These are phyloP conservation scores for Coffea humblotiana DNA, from an alignment of 305 asterid genomes.

Conservation along the genomic window DNA sequence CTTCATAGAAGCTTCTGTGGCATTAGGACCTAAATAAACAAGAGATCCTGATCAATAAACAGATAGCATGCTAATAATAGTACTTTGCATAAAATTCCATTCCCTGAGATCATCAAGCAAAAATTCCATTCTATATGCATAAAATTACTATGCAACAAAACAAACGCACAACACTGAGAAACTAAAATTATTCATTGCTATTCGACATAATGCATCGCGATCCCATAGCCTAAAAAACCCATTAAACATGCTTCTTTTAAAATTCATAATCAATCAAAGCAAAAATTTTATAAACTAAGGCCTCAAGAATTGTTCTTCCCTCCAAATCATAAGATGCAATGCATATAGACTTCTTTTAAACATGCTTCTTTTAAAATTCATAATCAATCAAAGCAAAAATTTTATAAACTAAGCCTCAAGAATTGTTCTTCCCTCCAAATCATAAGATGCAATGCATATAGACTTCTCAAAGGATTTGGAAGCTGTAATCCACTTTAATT, in stretches of 20 bases:
- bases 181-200: neutral
- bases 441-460: neutral
- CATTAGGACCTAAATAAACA: constrained; percentile 33
- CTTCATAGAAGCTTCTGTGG: constrained; percentile 30
- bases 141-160: neutral
- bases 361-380: neutral
- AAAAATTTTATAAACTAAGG: neutral
- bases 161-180: neutral
- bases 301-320: neutral
- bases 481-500: neutral
- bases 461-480: neutral
- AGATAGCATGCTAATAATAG: neutral
- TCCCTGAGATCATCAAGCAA: neutral
- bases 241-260: neutral
- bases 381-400: neutral
- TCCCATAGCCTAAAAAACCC: neutral
- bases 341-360: neutral
- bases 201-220: neutral
- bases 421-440: neutral
- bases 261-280: neutral
- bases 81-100: too few relatives aligned
- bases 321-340: neutral
- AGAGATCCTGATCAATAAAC: neutral
- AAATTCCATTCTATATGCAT: neutral
- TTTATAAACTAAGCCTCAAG: neutral